Conservation (phyloP, 2,329 filamentous ascomycete species). For the Botrytis pseudocinerea region DNA sequence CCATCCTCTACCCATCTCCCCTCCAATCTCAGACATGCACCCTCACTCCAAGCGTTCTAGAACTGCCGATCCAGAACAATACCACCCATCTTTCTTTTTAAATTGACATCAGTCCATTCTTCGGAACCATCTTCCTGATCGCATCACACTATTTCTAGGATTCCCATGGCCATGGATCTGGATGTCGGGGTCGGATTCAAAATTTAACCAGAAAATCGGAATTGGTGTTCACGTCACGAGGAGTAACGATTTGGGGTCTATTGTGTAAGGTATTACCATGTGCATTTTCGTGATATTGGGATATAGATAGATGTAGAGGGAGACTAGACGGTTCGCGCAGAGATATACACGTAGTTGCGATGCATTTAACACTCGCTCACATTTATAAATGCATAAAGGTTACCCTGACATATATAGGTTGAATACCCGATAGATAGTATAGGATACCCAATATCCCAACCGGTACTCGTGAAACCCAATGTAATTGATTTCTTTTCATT, state of each 20-base stretch:
- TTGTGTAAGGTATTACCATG: not conserved
- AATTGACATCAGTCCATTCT: not conserved
- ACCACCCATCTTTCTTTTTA: too few relatives aligned
- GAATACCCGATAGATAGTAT: not conserved
- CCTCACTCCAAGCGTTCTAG: not conserved
- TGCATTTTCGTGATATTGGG: not conserved
- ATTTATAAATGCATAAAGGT: not conserved
- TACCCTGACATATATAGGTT: not conserved
- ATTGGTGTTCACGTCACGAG: not conserved
- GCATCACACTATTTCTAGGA: not conserved
- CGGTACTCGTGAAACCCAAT: not conserved
- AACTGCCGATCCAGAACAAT: not conserved
- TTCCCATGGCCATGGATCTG: not conserved
- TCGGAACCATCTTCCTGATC: not conserved
- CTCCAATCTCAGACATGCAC: not conserved
- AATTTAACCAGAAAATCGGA: not conserved
- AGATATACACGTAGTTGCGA: not conserved
- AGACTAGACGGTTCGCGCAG: not conserved
- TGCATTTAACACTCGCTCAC: not conserved
- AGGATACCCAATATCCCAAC: not conserved
- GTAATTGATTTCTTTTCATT: not conserved
- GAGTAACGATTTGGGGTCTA: not conserved
- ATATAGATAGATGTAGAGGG: not conserved
- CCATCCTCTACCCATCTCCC: too few relatives aligned
- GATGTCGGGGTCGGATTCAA: not conserved